Evolutionary conservation across 768 basidiomycete genomes (phyloP).

Genomic region (Suillus paluster): DNA sequence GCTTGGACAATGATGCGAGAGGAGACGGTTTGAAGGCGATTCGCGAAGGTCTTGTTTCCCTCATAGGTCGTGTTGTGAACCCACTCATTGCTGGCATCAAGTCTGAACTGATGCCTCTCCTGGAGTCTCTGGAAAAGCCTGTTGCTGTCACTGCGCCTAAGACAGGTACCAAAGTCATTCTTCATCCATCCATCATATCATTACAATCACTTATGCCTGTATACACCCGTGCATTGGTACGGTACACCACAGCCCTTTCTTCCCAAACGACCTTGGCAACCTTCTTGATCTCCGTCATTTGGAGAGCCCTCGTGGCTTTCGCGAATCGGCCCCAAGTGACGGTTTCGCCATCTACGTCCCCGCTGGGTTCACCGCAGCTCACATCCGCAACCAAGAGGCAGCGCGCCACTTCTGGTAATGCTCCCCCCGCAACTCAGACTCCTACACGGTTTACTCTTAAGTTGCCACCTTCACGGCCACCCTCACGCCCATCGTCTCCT

Average conservation of each 20-base stretch:
- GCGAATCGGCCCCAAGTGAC: constrained; percentile 54
- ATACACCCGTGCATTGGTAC: constrained; percentile 59
- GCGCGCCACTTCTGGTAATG: constrained; percentile 41
- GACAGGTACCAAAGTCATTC: constrained; percentile 20
- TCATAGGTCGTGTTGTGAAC: constrained; percentile 67
- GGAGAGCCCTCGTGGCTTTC: constrained; percentile 75
- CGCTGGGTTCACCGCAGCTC: constrained; percentile 42
- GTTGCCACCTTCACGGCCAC: constrained; percentile 65
- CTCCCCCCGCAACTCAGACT: constrained; percentile 61
- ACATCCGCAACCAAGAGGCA: constrained; percentile 45
- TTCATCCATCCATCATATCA: constrained; percentile 63
- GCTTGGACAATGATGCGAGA: constrained; percentile 61
- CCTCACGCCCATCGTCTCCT: constrained; percentile 72
- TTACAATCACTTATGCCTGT: constrained; percentile 65
- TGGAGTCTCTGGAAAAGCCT: constrained; percentile 65
- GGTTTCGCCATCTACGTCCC: constrained; percentile 41
- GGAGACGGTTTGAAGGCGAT: constrained; percentile 71
- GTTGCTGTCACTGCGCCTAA: constrained; percentile 28
- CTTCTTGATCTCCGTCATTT: constrained; percentile 72
- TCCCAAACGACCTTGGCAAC: constrained; percentile 69
- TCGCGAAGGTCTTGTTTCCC: constrained; percentile 70
- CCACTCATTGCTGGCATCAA: constrained; percentile 67
- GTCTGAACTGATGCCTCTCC: constrained; percentile 59
- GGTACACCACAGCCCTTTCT: constrained; percentile 55
- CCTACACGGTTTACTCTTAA: constrained; percentile 67